Evolutionary conservation across 1,284 basidiomycete species (phyloP).

Genomic region (Ganoderma lingzhi): DNA sequence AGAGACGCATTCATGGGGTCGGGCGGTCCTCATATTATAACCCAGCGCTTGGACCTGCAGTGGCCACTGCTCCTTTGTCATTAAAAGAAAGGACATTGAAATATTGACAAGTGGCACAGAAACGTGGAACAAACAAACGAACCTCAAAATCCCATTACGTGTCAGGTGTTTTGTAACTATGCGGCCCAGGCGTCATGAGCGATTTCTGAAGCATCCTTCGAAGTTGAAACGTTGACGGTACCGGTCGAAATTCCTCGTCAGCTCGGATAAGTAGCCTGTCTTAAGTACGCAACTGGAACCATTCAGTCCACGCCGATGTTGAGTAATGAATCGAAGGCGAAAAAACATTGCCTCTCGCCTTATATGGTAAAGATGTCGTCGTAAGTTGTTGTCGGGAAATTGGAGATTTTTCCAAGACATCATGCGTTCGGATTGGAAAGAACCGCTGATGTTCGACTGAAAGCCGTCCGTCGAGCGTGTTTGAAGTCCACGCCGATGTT

Average conservation of each 20-base stretch:
- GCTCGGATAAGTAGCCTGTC: too few relatives aligned
- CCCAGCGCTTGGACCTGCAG: slow-evolving; percentile 4
- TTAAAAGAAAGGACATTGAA: slow-evolving; percentile 7
- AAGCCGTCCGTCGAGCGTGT: too few relatives aligned
- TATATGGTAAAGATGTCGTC: too few relatives aligned
- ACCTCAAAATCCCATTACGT: slow-evolving; percentile 4
- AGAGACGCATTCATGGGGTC: background rate
- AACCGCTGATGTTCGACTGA: too few relatives aligned
- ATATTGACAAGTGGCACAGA: background rate
- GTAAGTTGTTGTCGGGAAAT: too few relatives aligned
- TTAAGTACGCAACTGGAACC: background rate
- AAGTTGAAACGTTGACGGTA: background rate
- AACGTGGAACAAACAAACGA: background rate
- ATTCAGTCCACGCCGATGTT: too few relatives aligned
- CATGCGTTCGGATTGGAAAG: too few relatives aligned
- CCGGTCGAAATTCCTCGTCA: background rate
- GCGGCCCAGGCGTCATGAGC: background rate
- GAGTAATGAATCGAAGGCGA: background rate
- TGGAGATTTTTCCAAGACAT: too few relatives aligned
- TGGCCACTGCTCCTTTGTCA: slow-evolving; percentile 22
- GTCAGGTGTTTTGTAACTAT: background rate
- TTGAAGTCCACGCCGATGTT: too few relatives aligned
- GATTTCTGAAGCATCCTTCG: background rate
- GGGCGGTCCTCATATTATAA: slow-evolving; percentile 5
- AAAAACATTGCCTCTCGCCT: background rate